These are phyloP conservation scores for Oemleria cerasiformis DNA, from an alignment of 306 rosid genomes.

Conservation along the genomic window DNA sequence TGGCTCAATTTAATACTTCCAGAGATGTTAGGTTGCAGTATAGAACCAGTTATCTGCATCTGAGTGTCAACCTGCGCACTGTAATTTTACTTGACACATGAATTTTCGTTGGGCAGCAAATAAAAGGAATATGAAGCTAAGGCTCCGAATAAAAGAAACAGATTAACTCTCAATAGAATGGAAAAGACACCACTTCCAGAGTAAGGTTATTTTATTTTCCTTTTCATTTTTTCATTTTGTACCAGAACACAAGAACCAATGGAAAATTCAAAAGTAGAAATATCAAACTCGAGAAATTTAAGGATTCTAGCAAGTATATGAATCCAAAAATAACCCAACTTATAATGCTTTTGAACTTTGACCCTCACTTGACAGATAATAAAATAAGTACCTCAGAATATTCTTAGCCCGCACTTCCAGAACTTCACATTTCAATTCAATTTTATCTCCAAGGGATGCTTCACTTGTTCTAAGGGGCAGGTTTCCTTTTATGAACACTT, in stretches of 20 bases:
- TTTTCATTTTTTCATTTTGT: not conserved
- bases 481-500: slow-evolving; percentile 77
- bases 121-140: slow-evolving; percentile 9
- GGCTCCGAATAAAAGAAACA: not conserved
- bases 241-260: slow-evolving; percentile 3
- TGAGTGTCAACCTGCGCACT: slow-evolving; percentile 98
- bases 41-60: slow-evolving; percentile 91
- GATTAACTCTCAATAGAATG: not conserved
- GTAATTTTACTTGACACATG: slow-evolving; percentile 23
- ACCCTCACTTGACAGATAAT: slow-evolving; percentile 14
- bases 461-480: slow-evolving; percentile 88
- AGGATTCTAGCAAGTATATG: slow-evolving; percentile 7
- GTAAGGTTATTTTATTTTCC: not conserved
- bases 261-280: not conserved
- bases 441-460: slow-evolving; percentile 67
- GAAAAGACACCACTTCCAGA: not conserved
- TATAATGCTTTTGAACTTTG: not conserved
- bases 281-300: slow-evolving; percentile 1
- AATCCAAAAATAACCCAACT: slow-evolving; percentile 5
- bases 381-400: slow-evolving; percentile 59
- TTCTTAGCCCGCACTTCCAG: slow-evolving; percentile 79
- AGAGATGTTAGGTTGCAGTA: slow-evolving; percentile 83
- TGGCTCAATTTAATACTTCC: slow-evolving; percentile 85
- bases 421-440: slow-evolving; percentile 84
- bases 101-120: slow-evolving; percentile 19